Evolutionary conservation across 2,329 filamentous ascomycete species (phyloP).

Genomic region (Pseudogymnoascus sp.): DNA sequence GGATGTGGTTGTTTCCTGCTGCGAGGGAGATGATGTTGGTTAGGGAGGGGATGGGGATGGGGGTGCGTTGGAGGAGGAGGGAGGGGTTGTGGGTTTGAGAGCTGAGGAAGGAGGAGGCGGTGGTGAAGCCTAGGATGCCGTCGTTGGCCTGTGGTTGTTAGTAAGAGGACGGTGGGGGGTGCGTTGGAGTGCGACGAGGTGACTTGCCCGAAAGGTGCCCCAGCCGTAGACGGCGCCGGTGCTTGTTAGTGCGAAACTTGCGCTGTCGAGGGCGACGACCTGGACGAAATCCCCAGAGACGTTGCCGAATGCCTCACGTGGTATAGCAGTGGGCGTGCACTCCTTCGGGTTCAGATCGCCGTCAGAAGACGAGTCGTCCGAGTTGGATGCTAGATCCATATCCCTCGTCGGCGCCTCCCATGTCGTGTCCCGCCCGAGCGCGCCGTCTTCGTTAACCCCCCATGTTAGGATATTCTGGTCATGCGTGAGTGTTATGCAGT

Average conservation of each 20-base stretch:
- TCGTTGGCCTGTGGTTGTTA: neutral
- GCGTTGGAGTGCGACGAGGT: too few relatives aligned
- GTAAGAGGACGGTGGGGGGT: neutral
- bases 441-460: conserved; percentile 81
- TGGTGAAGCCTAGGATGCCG: neutral
- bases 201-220: conserved; percentile 68
- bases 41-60: conserved; percentile 45
- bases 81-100: neutral
- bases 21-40: conserved; percentile 46
- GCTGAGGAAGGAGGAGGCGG: neutral
- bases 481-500: conserved; percentile 64
- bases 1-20: conserved; percentile 49
- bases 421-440: conserved; percentile 64
- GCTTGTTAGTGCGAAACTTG: conserved; percentile 66
- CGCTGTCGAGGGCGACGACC: conserved; percentile 64
- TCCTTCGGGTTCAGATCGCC: conserved; percentile 50
- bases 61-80: conserved; percentile 22
- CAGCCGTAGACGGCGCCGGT: conserved; percentile 75
- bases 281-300: neutral
- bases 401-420: conserved; percentile 57
- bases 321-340: conserved; percentile 54
- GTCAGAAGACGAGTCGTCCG: too few relatives aligned
- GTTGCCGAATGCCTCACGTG: conserved; percentile 45
- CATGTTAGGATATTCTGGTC: conserved; percentile 78
- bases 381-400: too few relatives aligned